Evolutionary conservation across 495 filamentous ascomycete species (phyloP).

Genomic region (Penicillium lividum): DNA sequence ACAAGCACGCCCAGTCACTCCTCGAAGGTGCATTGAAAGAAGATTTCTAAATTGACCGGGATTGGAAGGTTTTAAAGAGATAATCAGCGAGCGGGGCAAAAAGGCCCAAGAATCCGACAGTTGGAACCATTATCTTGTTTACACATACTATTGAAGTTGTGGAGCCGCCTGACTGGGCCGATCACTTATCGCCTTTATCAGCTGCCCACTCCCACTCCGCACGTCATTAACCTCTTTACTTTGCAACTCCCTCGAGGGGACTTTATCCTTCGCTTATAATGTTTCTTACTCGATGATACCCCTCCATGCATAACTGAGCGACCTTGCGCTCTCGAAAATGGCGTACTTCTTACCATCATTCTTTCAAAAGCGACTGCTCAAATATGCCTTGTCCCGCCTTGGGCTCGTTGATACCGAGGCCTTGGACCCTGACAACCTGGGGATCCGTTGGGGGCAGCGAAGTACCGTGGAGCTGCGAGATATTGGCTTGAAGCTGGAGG

Average conservation of each 20-base stretch:
- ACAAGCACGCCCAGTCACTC: neutral
- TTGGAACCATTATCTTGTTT: slow-evolving; percentile 11
- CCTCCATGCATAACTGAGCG: slow-evolving; percentile 31
- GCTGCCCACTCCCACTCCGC: slow-evolving; percentile 28
- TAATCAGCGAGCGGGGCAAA: neutral
- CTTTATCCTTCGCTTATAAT: slow-evolving; percentile 21
- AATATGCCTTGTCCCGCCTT: slow-evolving; percentile 75
- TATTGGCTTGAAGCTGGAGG: slow-evolving; percentile 73
- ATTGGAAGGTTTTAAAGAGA: neutral
- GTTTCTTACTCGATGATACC: slow-evolving; percentile 31
- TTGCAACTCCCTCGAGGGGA: slow-evolving; percentile 14
- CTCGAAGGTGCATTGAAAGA: neutral
- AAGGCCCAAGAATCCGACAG: neutral
- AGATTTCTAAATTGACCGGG: neutral
- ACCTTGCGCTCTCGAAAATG: slow-evolving; percentile 38
- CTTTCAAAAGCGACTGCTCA: slow-evolving; percentile 79
- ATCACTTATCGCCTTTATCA: slow-evolving; percentile 37
- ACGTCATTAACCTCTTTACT: slow-evolving; percentile 28
- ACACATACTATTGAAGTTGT: slow-evolving; percentile 13
- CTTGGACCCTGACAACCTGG: slow-evolving; percentile 75
- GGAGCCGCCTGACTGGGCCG: slow-evolving; percentile 40
- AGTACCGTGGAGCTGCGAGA: slow-evolving; percentile 79
- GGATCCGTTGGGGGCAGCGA: slow-evolving; percentile 72
- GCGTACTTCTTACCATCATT: slow-evolving; percentile 68
- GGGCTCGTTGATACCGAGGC: slow-evolving; percentile 81